Conservation (phyloP, 2,329 filamentous ascomycete species). For the Zymoseptoria tritici region DNA sequence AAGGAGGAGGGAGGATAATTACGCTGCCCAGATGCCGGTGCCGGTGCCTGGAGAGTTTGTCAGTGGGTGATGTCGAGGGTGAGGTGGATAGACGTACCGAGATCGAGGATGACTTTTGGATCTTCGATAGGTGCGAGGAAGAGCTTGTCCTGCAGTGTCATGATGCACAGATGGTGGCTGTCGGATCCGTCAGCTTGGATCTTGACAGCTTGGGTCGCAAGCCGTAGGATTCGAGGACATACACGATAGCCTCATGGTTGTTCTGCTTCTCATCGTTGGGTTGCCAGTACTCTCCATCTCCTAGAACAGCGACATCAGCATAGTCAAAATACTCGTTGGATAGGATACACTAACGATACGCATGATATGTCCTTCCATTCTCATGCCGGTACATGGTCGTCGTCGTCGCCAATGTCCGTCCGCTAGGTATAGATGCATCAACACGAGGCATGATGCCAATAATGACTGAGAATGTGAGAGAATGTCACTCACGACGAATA, state of each 20-base stretch:
- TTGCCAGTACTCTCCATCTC: slow-evolving; percentile 30
- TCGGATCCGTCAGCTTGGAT: slow-evolving; percentile 9
- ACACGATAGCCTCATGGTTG: slow-evolving; percentile 26
- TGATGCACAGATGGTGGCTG: slow-evolving; percentile 36
- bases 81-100: too few relatives aligned
- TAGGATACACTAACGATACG: slow-evolving; percentile 22
- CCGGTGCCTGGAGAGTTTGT: too few relatives aligned
- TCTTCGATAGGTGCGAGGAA: slow-evolving; percentile 25
- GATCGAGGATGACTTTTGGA: slow-evolving; percentile 34
- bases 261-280: slow-evolving; percentile 31
- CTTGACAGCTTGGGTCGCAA: slow-evolving; percentile 18
- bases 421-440: slow-evolving; percentile 16
- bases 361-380: slow-evolving; percentile 32
- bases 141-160: slow-evolving; percentile 27
- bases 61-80: too few relatives aligned
- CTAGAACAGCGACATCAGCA: slow-evolving; percentile 6
- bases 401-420: slow-evolving; percentile 32
- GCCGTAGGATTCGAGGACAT: slow-evolving; percentile 2
- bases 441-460: background rate
- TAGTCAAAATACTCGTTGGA: too few relatives aligned
- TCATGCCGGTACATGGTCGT: slow-evolving; percentile 33
- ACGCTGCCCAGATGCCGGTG: slow-evolving; percentile 36
- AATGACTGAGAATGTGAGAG: too few relatives aligned
- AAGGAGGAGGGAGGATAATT: slow-evolving; percentile 2
- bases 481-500: slow-evolving; percentile 16